Evolutionary conservation across 345 rosid genomes (phyloP).

Genomic region (Citrus sp.): DNA sequence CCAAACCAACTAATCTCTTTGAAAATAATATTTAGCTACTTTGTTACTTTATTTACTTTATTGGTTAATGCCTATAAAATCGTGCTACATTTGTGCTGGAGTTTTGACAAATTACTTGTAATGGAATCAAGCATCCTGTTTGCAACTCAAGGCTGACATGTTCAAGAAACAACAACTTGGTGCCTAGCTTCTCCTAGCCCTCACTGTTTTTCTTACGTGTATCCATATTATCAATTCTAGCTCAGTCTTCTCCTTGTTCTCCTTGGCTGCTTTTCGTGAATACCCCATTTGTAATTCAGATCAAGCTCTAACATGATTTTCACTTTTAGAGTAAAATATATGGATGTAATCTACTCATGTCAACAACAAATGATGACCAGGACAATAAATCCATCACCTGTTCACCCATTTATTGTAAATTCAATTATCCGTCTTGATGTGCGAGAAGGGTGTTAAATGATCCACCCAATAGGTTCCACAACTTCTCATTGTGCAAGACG

Average conservation of each 20-base stretch:
- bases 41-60: not conserved
- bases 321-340: not conserved
- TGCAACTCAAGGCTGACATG: slow-evolving; percentile 1
- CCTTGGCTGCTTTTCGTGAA: not conserved
- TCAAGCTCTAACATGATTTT: not conserved
- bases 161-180: not conserved
- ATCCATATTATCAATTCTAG: not conserved
- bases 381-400: not conserved
- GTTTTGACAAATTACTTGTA: not conserved
- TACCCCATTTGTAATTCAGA: not conserved
- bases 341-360: not conserved
- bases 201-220: not conserved
- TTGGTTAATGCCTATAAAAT: not conserved
- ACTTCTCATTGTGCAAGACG: not conserved
- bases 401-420: not conserved
- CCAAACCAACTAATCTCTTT: not conserved
- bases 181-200: not conserved
- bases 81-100: not conserved
- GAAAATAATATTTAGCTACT: not conserved
- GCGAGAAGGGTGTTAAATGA: not conserved
- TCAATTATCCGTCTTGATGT: not conserved
- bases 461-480: not conserved
- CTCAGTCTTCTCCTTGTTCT: not conserved
- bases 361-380: not conserved
- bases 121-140: not conserved